These are phyloP conservation scores for Pseudocercospora pini-densiflorae DNA, from an alignment of 2,329 filamentous ascomycete genomes.

Conservation along the genomic window DNA sequence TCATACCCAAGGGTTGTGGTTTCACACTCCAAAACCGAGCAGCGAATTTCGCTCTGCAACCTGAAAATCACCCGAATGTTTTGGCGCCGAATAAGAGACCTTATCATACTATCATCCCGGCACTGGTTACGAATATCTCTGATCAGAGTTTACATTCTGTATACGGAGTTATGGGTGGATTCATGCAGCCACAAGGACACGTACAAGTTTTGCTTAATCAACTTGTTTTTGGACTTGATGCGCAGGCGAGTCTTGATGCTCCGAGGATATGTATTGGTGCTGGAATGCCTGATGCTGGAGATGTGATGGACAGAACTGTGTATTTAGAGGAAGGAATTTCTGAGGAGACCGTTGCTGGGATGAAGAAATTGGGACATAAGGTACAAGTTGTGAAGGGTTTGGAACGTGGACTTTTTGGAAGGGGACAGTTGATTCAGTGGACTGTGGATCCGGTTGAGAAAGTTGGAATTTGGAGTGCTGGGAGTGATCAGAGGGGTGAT, in stretches of 20 bases:
- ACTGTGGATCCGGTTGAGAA: conserved; percentile 71
- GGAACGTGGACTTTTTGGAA: conserved; percentile 73
- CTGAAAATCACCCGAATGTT: conserved; percentile 73
- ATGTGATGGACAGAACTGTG: conserved; percentile 66
- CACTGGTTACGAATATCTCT: conserved; percentile 76
- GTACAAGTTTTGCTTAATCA: conserved; percentile 92
- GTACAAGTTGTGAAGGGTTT: conserved; percentile 71
- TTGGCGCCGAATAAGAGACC: conserved; percentile 83
- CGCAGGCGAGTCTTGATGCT: conserved; percentile 87
- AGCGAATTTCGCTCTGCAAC: conserved; percentile 76
- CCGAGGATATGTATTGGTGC: conserved; percentile 88
- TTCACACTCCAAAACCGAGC: conserved; percentile 96
- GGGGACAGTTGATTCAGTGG: conserved; percentile 83
- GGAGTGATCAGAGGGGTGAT: conserved; percentile 87
- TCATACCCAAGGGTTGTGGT: conserved; percentile 83
- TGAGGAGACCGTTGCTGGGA: conserved; percentile 66
- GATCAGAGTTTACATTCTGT: conserved; percentile 80
- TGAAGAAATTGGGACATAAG: conserved; percentile 73
- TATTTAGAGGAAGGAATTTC: conserved; percentile 83
- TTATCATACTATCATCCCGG: conserved; percentile 98
- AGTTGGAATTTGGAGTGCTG: conserved; percentile 78
- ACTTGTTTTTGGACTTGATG: conserved; percentile 77
- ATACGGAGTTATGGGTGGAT: conserved; percentile 97
- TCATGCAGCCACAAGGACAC: conserved; percentile 98
- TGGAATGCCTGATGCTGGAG: conserved; percentile 66